A percentile compares a stretch with the other conserved stretches of the same genome.
Evolutionary conservation across 2,329 filamentous ascomycete genomes (phyloP).

Genomic region (Orbilia brochopaga): DNA sequence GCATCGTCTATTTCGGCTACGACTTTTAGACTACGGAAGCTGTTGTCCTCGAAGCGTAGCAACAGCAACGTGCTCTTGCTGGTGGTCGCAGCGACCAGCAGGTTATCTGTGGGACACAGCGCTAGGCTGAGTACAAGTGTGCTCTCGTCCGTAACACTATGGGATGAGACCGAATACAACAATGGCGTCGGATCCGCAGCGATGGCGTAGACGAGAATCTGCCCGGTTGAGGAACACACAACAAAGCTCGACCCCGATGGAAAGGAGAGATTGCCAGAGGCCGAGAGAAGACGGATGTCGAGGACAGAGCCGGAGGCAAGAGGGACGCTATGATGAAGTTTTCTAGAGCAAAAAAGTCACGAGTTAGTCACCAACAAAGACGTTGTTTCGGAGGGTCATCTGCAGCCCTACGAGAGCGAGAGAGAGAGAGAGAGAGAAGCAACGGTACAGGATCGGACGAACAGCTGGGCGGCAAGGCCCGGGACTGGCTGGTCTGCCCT

Average conservation of each 20-base stretch:
- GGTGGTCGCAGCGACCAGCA: conserved; percentile 24
- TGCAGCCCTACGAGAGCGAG: conserved; percentile 33
- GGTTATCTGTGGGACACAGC: conserved; percentile 11
- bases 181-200: not conserved
- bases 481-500: conserved; percentile 4
- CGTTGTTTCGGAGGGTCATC: conserved; percentile 15
- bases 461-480: conserved; percentile 18
- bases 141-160: conserved; percentile 22
- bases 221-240: conserved; percentile 38
- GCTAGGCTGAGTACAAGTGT: conserved; percentile 30
- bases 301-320: conserved; percentile 38
- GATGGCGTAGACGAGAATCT: conserved; percentile 23
- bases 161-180: conserved; percentile 13
- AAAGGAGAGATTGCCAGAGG: conserved; percentile 7
- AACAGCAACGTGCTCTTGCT: conserved; percentile 25
- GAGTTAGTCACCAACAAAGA: not conserved
- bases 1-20: conserved; percentile 17
- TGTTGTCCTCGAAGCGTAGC: conserved; percentile 22
- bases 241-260: conserved; percentile 16
- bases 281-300: conserved; percentile 29
- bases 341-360: conserved; percentile 11
- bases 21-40: conserved; percentile 4
- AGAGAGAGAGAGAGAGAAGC: conserved; percentile 4
- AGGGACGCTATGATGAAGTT: conserved; percentile 13
- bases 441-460: conserved; percentile 29